Evolutionary conservation across 1,284 basidiomycete genomes (phyloP).

Genomic region (Volvariella surrecta): DNA sequence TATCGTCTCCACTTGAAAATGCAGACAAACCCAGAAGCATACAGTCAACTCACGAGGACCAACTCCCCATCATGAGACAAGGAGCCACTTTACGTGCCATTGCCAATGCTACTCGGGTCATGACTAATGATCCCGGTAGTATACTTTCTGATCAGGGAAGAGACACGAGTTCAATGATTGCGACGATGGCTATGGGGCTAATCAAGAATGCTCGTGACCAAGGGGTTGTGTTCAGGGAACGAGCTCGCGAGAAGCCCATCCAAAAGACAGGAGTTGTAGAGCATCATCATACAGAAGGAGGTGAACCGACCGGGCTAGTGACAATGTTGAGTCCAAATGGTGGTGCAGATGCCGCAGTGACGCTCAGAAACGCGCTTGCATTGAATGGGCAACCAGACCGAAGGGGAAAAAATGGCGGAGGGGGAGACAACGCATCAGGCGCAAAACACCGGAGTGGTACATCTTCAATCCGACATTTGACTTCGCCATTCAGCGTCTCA

Average conservation of each 20-base stretch:
- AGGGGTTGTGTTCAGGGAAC: slow-evolving; percentile 47
- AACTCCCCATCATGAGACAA: slow-evolving; percentile 28
- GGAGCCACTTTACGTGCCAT: slow-evolving; percentile 67
- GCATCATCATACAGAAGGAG: background rate
- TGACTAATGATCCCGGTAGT: slow-evolving; percentile 74
- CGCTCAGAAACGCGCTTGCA: slow-evolving; percentile 33
- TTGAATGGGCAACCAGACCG: too few species aligned
- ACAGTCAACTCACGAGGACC: slow-evolving; percentile 16
- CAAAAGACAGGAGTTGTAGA: too few species aligned
- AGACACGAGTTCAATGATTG: slow-evolving; percentile 54
- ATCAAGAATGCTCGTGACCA: slow-evolving; percentile 68
- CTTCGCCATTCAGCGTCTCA: slow-evolving; percentile 25
- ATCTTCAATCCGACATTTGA: too few species aligned
- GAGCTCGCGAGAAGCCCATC: slow-evolving; percentile 38
- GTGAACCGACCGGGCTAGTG: slow-evolving; percentile 8
- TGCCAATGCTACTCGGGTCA: slow-evolving; percentile 79
- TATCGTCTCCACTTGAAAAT: slow-evolving; percentile 10
- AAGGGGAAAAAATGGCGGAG: too few species aligned
- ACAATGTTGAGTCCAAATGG: slow-evolving; percentile 30
- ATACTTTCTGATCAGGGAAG: slow-evolving; percentile 62
- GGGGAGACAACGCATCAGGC: too few species aligned
- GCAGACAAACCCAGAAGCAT: too few species aligned
- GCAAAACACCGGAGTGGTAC: too few species aligned
- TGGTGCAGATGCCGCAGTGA: slow-evolving; percentile 34
- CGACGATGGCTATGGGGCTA: slow-evolving; percentile 61